phyloP scores from a whole-genome alignment of 345 rosid genomes.

The Pugionium cornutum region DNA sequence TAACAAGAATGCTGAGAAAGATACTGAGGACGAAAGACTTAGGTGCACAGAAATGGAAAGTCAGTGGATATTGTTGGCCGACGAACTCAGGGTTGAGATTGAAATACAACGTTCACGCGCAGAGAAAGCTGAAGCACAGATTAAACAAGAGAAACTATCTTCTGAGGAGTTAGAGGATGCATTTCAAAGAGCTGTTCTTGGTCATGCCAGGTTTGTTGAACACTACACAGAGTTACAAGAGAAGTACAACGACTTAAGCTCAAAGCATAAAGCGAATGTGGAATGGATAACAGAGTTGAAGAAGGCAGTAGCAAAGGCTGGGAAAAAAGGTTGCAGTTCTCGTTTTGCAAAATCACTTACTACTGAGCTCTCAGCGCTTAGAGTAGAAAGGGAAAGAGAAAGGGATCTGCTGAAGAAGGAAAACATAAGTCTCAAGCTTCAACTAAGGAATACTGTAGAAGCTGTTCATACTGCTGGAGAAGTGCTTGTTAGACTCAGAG shows the following conservation, averaged over 20 bases:
- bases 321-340: conserved; percentile 69
- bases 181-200: conserved; percentile 76
- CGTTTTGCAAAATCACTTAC: conserved; percentile 79
- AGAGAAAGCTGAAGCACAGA: conserved; percentile 69
- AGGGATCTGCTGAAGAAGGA: conserved; percentile 71
- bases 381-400: conserved; percentile 85
- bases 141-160: conserved; percentile 64
- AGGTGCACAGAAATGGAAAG: conserved; percentile 97
- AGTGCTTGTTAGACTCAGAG: conserved; percentile 85
- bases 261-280: conserved; percentile 67
- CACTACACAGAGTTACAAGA: conserved; percentile 93
- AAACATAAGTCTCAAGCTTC: conserved; percentile 73
- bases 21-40: conserved; percentile 72
- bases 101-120: conserved; percentile 71
- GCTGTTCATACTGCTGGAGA: conserved; percentile 99
- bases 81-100: conserved; percentile 82
- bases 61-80: conserved; percentile 89
- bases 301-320: conserved; percentile 87
- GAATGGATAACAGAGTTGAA: conserved; percentile 88
- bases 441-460: conserved; percentile 91
- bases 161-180: conserved; percentile 89
- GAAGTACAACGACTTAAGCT: conserved; percentile 70
- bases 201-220: conserved; percentile 93
- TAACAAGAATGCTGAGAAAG: conserved; percentile 49
- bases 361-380: conserved; percentile 70